phyloP scores from a whole-genome alignment of 1,284 basidiomycete genomes.

The Trichosporon faecale region DNA sequence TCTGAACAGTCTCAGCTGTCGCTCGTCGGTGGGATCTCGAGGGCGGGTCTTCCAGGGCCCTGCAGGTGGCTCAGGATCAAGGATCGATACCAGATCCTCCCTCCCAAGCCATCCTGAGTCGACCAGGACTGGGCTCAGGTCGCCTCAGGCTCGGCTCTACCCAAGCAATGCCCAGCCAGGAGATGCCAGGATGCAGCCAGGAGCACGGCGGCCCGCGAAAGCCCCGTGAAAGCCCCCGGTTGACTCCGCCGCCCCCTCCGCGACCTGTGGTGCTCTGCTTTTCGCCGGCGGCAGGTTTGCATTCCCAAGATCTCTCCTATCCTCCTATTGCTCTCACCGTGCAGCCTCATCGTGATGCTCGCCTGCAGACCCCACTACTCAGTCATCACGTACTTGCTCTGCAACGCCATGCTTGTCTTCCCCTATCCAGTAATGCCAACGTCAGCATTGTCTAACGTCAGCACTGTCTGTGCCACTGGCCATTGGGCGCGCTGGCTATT shows the following conservation, averaged over 20 bases:
- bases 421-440: background rate
- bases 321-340: background rate
- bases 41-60: background rate
- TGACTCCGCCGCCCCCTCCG: background rate
- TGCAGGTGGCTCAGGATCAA: background rate
- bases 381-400: background rate
- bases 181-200: background rate
- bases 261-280: background rate
- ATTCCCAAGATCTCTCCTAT: slow-evolving; percentile 4
- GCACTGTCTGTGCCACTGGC: background rate
- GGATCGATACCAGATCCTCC: background rate
- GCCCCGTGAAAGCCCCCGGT: background rate
- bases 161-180: background rate
- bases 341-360: background rate
- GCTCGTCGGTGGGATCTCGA: background rate
- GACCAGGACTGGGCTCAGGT: background rate
- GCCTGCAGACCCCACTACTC: background rate
- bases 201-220: background rate
- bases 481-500: background rate
- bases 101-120: background rate
- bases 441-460: background rate
- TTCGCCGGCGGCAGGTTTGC: background rate
- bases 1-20: background rate
- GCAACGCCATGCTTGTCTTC: background rate
- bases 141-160: background rate